Evolutionary conservation across 2,329 filamentous ascomycete species (phyloP).

Genomic region (Anisogramma anomala): DNA sequence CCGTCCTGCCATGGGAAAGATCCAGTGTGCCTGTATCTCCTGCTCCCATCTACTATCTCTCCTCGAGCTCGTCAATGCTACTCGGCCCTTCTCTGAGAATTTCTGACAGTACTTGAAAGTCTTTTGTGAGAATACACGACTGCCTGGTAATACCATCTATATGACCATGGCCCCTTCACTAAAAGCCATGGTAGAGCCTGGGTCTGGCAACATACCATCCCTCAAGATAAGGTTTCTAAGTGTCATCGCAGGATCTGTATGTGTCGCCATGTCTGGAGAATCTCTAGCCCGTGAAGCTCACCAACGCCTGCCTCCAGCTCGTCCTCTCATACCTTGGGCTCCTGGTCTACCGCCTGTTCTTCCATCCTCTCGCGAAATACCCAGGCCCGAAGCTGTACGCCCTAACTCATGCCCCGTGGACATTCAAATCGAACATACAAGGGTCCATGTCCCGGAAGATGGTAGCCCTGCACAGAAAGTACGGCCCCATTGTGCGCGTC

Average conservation of each 20-base stretch:
- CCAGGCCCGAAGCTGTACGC: conserved; percentile 7
- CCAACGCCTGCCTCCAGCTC: not conserved
- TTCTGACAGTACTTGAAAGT: too few species aligned
- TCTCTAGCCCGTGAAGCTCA: not conserved
- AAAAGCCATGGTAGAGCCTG: not conserved
- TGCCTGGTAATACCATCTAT: too few species aligned
- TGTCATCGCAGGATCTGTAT: not conserved
- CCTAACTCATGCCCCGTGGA: not conserved
- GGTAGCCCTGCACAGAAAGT: not conserved
- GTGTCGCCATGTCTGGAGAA: not conserved
- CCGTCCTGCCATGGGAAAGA: too few species aligned
- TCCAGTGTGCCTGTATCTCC: too few species aligned
- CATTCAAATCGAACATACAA: not conserved
- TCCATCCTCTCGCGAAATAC: conserved; percentile 8
- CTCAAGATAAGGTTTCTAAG: not conserved
- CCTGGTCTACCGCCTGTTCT: conserved; percentile 2
- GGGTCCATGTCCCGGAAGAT: not conserved
- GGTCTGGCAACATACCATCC: not conserved
- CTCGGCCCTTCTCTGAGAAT: too few species aligned
- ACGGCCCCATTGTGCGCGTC: conserved; percentile 10
- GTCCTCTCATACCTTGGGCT: conserved; percentile 1
- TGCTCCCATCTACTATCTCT: too few species aligned
- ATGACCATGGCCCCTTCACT: not conserved
- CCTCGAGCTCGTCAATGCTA: too few species aligned
- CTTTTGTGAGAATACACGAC: too few species aligned